Conservation (phyloP, 2,329 filamentous ascomycete genomes). For the Aureobasidium leucospermi region DNA sequence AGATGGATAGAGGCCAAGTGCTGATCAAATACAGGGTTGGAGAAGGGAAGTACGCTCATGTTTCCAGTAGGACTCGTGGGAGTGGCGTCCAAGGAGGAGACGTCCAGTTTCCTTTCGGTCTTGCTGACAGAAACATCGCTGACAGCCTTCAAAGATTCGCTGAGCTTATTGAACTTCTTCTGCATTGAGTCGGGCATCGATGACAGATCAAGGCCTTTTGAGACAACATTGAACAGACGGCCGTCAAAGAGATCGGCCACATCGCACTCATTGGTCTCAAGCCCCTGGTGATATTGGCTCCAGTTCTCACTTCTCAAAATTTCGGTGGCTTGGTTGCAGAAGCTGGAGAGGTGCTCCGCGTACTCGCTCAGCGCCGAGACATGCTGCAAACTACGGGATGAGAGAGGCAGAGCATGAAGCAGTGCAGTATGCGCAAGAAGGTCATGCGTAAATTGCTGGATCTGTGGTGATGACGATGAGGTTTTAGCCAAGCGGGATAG, state of each 20-base stretch:
- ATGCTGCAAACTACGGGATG: constrained; percentile 22
- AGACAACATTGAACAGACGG: constrained; percentile 34
- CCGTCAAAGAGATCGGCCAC: constrained; percentile 52
- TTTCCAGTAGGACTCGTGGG: constrained; percentile 5
- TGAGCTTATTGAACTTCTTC: background rate
- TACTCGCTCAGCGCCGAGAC: constrained; percentile 11
- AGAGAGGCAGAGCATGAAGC: constrained; percentile 24
- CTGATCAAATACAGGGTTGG: constrained; percentile 40
- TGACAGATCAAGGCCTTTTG: background rate
- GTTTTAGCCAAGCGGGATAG: constrained; percentile 18
- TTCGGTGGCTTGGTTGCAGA: constrained; percentile 30
- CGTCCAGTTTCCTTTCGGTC: background rate
- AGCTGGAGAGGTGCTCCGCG: constrained; percentile 22
- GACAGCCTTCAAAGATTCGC: background rate
- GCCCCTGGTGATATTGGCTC: constrained; percentile 23
- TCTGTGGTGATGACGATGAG: background rate
- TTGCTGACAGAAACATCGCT: background rate
- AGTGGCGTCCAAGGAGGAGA: background rate
- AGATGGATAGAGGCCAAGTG: constrained; percentile 40
- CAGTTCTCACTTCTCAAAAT: constrained; percentile 33
- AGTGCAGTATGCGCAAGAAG: constrained; percentile 26
- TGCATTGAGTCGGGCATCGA: background rate
- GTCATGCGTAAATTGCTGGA: background rate
- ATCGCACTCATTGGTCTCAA: constrained; percentile 31
- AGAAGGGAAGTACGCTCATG: constrained; percentile 39